Evolutionary conservation across 176 grass and related monocot species (phyloP), one percentile per base, ranked within the genome.

Genomic region (Tillandsia leiboldiana): DNA sequence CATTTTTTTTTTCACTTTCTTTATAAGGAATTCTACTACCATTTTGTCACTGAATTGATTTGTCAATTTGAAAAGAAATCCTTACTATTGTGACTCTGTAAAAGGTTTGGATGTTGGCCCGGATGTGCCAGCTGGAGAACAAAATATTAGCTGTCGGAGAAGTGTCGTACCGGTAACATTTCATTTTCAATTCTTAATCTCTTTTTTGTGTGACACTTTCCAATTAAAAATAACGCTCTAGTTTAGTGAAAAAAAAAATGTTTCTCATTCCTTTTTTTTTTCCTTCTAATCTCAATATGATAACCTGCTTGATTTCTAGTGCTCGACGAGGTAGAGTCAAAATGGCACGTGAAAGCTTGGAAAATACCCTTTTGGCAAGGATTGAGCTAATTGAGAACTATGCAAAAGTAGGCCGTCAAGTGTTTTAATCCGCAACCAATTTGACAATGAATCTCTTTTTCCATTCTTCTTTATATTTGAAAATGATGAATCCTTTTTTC

Each of bases 81-180:
- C 11, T 68, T 48, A 80, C 42, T 10, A 51, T 28, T 24, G 63
- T 14, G 57, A 42, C 17, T 92, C 57, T 53, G 71, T 53, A 48
- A 13, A 83, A 97, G 93, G 86, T 97, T 12, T 97, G 93, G 93
- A 90, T 92, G 86, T 64, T 97, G 70, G 93, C 93, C 48, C 74
- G 93, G 61, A 92, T 97, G 93, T 83, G 73, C 80, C 93, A 92
- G 66, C 79, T 97, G 82, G 93, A 92, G 76, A 97, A 87, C 83
- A 97, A 97, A 83, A 97, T 97, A 87, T 53, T 90, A 72, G 89
- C 89, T 66, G 86, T 97, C 17, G 93, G 89, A 11, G 89, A 97
- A 75, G 89, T 86, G 81, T 89, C 86, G 67, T 92, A 92, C 75
- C 89, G 93, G 93, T 97, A 92, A 75, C 48, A 67, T 63, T 67